phyloP scores from a whole-genome alignment of 345 rosid genomes.

The Mangifera indica region DNA sequence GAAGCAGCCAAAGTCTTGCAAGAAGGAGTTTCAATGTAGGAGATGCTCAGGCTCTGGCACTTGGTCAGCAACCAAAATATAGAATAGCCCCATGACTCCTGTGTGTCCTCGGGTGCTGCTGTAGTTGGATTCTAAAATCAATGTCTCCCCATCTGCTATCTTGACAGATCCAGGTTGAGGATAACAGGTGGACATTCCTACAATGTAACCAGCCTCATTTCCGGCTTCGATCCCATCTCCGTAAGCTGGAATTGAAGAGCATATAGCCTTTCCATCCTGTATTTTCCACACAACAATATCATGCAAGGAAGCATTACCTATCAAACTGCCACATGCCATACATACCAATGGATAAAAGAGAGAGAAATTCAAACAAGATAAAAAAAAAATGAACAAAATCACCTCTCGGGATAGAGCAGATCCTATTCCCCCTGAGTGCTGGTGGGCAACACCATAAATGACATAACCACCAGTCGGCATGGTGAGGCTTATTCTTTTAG shows the following conservation, averaged over 20 bases:
- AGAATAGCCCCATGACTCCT: slow-evolving; percentile 88
- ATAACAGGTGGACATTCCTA: slow-evolving; percentile 92
- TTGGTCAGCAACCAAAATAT: slow-evolving; percentile 59
- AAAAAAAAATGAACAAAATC: neutral
- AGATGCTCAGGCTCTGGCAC: slow-evolving; percentile 31
- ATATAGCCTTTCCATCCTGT: slow-evolving; percentile 63
- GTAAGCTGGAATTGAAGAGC: slow-evolving; percentile 56
- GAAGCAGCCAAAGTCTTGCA: slow-evolving; percentile 77
- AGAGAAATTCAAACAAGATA: neutral
- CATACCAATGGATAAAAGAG: neutral
- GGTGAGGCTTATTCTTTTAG: slow-evolving; percentile 47
- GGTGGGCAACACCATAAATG: slow-evolving; percentile 80
- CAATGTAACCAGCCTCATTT: slow-evolving; percentile 81
- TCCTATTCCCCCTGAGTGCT: slow-evolving; percentile 71
- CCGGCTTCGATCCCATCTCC: slow-evolving; percentile 79
- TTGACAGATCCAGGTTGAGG: slow-evolving; percentile 62
- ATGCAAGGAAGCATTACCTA: no score
- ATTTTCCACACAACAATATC: neutral
- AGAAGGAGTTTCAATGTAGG: slow-evolving; percentile 58
- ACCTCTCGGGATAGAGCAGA: slow-evolving; percentile 75
- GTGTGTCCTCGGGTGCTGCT: slow-evolving; percentile 50
- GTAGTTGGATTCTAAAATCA: slow-evolving; percentile 64
- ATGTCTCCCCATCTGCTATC: slow-evolving; percentile 58
- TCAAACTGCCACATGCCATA: no score
- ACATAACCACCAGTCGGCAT: slow-evolving; percentile 72